A percentile compares a stretch with the other conserved stretches of the same genome.
Conservation (phyloP, 176 grass and related monocot species). For the Calamus simplicifolius region DNA sequence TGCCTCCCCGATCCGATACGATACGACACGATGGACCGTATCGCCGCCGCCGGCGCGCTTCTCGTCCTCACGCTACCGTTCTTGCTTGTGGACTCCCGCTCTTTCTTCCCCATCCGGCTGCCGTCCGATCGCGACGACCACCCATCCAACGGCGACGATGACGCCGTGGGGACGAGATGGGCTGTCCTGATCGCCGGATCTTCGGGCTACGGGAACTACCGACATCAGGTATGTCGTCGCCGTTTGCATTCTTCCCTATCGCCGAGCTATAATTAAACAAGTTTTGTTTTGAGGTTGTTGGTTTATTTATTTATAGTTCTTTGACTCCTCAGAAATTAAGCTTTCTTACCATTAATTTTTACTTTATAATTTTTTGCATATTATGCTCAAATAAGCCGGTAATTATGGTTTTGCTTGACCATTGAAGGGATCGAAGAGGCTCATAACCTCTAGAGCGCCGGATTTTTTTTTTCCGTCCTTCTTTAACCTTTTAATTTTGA, state of each 20-base stretch:
- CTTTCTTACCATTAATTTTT: too few relatives aligned
- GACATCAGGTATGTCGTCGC: slow-evolving; percentile 56
- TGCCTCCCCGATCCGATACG: not conserved
- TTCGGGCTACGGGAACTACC: slow-evolving; percentile 79
- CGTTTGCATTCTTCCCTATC: not conserved
- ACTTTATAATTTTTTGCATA: too few relatives aligned
- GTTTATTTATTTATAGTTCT: too few relatives aligned
- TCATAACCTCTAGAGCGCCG: too few relatives aligned
- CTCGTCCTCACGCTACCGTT: slow-evolving; percentile 11
- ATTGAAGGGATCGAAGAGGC: too few relatives aligned
- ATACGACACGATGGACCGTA: not conserved
- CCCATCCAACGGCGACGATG: slow-evolving; percentile 11
- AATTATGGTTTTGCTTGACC: too few relatives aligned
- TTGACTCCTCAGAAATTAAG: too few relatives aligned
- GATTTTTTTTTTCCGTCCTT: too few relatives aligned
- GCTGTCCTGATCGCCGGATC: slow-evolving; percentile 91
- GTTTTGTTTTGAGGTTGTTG: not conserved
- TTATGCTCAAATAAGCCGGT: too few relatives aligned
- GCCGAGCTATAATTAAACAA: not conserved
- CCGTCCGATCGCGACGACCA: slow-evolving; percentile 44
- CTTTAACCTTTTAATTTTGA: too few relatives aligned
- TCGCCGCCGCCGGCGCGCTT: slow-evolving; percentile 21
- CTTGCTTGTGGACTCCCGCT: slow-evolving; percentile 12
- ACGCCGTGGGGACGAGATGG: slow-evolving; percentile 58
- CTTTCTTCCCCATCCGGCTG: slow-evolving; percentile 40